Percentiles rank a stretch among this genome's conserved stretches.
phyloP scores from a whole-genome alignment of 2,329 filamentous ascomycete genomes.

The Fusarium goolgardi region DNA sequence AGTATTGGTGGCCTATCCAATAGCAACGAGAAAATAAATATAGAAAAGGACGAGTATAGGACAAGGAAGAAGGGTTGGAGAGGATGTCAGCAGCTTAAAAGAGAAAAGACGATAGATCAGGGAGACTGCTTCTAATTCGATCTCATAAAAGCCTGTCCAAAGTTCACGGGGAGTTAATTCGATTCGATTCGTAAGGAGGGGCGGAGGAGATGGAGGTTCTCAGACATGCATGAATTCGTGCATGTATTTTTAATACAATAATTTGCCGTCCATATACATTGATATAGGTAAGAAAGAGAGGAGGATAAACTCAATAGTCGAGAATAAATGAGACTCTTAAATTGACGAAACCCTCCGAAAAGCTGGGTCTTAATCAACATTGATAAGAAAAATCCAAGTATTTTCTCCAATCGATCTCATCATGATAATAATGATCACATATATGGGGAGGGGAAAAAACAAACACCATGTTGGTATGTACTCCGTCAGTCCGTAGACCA shows the following conservation, averaged over 20 bases:
- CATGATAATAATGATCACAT: slow-evolving; percentile 6
- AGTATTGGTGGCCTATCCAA: slow-evolving; percentile 12
- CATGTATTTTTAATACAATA: neutral
- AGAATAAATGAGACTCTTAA: neutral
- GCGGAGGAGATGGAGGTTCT: neutral
- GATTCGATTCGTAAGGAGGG: neutral
- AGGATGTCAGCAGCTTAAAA: slow-evolving; percentile 9
- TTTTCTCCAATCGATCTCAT: slow-evolving; percentile 21
- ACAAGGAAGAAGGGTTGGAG: slow-evolving; percentile 24
- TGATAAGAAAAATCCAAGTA: slow-evolving; percentile 11
- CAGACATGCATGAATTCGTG: slow-evolving; percentile 6
- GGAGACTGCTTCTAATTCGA: slow-evolving; percentile 10
- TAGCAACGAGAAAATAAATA: slow-evolving; percentile 7
- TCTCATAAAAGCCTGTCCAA: slow-evolving; percentile 2
- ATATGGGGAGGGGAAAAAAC: slow-evolving; percentile 12
- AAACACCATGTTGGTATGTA: neutral
- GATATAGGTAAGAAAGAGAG: neutral
- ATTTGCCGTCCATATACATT: neutral
- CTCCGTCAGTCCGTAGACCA: neutral
- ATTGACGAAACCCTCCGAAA: neutral
- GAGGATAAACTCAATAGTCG: neutral
- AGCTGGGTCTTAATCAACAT: slow-evolving; percentile 19
- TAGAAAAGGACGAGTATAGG: slow-evolving; percentile 21
- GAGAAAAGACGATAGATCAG: slow-evolving; percentile 24
- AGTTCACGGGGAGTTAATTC: neutral